Evolutionary conservation across 768 basidiomycete species (phyloP), one percentile per base, ranked within the genome.

Genomic region (Mycena filopes): DNA sequence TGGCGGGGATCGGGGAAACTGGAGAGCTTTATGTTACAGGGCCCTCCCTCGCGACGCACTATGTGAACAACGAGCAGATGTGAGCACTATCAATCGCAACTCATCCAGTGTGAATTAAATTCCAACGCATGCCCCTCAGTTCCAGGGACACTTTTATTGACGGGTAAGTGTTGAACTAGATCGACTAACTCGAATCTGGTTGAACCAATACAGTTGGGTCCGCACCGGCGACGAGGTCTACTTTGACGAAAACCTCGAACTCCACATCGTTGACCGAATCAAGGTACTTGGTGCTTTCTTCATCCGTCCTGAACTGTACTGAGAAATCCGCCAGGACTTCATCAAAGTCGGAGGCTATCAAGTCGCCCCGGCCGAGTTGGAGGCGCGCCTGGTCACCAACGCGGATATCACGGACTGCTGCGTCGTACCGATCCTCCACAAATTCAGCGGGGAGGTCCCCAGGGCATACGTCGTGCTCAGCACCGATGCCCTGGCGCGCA

Each of bases 351-450:
- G 23, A 55, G 86, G 85, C 9, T 84, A 83, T 65, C 83, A 84
- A 67, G 90, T 91, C 2, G 88, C 91, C 0, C 91, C 90, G 2
- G 89, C 90, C 2, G 89, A 91, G 65, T 78, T 91, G 10, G 90
- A 91, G 71, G 90, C 60, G 3, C 31, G 6, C 16, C 40, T 42
- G 4, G 12, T 33, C 40, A 43, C 15, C 13, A 1, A n/a, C 6
- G 4, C 8, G 21, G 23, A 15, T 23, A 2, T 29, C 31, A 26
- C 31, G 31, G 85, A 21, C 88, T 87, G n/a, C n/a, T n/a, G n/a
- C n/a, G n/a, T n/a, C n/a, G n/a, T n/a, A n/a, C n/a, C n/a, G 63
- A 70, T 90, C 2, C 10, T n/a, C 72, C 91, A 21, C 82, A 79
- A 47, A 66, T 41, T 87, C 90, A 66, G 75, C 82, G 1, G 88